phyloP scores from a whole-genome alignment of 78 protist genomes.

The Protostelium mycophagum region DNA sequence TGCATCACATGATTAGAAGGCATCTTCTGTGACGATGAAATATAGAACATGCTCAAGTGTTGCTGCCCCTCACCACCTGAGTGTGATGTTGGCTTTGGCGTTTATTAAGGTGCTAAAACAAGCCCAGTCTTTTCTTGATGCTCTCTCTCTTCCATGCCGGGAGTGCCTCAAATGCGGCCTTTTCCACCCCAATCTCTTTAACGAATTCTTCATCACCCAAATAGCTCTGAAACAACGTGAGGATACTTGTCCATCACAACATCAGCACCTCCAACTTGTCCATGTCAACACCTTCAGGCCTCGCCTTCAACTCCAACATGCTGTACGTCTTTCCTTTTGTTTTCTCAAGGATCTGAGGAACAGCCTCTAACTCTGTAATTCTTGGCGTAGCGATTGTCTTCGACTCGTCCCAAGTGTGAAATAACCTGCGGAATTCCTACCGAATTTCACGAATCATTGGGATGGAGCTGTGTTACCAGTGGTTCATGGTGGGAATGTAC shows the following conservation, averaged over 20 bases:
- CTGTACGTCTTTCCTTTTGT: neutral
- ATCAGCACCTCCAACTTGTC: neutral
- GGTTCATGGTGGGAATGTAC: neutral
- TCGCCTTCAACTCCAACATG: neutral
- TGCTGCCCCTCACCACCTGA: no score
- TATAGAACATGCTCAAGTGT: no score
- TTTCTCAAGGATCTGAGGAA: neutral
- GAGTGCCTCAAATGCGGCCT: conserved; percentile 17
- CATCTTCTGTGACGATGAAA: no score
- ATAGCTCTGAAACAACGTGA: conserved; percentile 4
- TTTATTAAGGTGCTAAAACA: no score
- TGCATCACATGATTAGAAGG: no score
- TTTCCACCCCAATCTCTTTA: conserved; percentile 12
- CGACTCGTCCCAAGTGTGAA: neutral
- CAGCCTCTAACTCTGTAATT: neutral
- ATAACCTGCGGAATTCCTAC: neutral
- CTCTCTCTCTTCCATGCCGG: conserved; percentile 59
- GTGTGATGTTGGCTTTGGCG: no score
- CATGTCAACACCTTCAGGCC: neutral
- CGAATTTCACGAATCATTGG: neutral
- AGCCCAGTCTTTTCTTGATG: conserved; percentile 34
- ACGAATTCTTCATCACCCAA: conserved; percentile 37
- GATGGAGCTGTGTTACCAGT: neutral
- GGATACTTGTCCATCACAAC: neutral
- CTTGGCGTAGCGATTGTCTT: neutral